Percentiles rank a stretch among this genome's conserved stretches.
Evolutionary conservation across 2,329 filamentous ascomycete species (phyloP).

Genomic region (Trichoderma koningii): DNA sequence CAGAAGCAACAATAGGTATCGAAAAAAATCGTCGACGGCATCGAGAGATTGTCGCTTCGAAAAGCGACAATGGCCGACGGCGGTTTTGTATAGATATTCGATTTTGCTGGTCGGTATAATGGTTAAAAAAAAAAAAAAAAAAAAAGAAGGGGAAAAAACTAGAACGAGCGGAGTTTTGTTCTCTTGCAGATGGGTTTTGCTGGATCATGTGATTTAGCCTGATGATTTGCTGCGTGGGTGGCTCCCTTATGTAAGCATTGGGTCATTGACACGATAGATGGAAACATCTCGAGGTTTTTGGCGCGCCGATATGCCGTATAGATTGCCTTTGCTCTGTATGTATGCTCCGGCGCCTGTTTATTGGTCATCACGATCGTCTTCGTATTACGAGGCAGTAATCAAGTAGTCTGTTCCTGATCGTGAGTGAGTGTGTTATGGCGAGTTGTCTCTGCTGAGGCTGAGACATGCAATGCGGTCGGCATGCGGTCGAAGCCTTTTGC

Average conservation of each 20-base stretch:
- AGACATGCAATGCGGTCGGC: conserved; percentile 18
- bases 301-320: background rate
- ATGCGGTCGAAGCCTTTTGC: conserved; percentile 3
- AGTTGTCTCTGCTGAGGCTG: background rate
- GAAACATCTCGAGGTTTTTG: too few species aligned
- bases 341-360: too few species aligned
- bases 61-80: conserved; percentile 42
- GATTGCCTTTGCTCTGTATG: too few species aligned
- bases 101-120: conserved; percentile 48
- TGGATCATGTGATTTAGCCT: conserved; percentile 34
- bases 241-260: conserved; percentile 7
- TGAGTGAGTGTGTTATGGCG: background rate
- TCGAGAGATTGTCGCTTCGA: conserved; percentile 33
- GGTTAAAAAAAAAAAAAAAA: conserved; percentile 15
- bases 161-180: conserved; percentile 16
- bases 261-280: background rate
- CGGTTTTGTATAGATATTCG: conserved; percentile 33
- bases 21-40: conserved; percentile 51
- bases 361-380: too few species aligned
- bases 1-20: conserved; percentile 43
- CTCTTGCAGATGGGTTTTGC: background rate
- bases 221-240: background rate
- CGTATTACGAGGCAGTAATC: too few species aligned
- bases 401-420: too few species aligned
- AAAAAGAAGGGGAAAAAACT: background rate